Percentiles rank a stretch among this genome's conserved stretches.
Evolutionary conservation across 192 early-diverging fungal genomes (phyloP).

Genomic region (Podila minutissima): DNA sequence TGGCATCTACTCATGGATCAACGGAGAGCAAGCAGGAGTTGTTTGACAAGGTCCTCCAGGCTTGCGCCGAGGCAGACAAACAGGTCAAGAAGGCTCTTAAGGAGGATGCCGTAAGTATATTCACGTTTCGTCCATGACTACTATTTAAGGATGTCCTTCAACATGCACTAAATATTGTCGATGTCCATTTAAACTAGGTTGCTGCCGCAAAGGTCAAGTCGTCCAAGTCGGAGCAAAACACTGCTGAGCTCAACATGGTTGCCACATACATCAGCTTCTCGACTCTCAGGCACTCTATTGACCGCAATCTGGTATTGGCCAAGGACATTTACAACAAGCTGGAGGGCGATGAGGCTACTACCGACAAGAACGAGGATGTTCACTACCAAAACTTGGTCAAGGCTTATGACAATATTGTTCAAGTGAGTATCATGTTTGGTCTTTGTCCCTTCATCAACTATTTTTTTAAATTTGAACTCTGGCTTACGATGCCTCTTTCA

Average conservation of each 20-base stretch:
- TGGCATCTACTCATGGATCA: constrained; percentile 21
- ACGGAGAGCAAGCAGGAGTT: constrained; percentile 52
- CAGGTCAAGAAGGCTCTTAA: constrained; percentile 67
- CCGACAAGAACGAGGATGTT: constrained; percentile 48
- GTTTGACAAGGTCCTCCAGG: constrained; percentile 66
- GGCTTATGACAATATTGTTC: constrained; percentile 68
- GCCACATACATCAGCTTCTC: constrained; percentile 68
- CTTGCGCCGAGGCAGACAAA: constrained; percentile 69
- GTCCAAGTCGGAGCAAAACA: constrained; percentile 70
- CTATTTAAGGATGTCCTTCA: neutral
- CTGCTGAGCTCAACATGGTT: constrained; percentile 62
- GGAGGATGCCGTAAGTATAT: constrained; percentile 64
- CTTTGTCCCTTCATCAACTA: neutral
- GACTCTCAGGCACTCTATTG: constrained; percentile 60
- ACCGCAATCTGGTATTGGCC: constrained; percentile 64
- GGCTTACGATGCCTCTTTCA: neutral
- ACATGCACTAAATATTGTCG: neutral
- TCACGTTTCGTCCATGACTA: neutral
- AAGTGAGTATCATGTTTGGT: constrained; percentile 34
- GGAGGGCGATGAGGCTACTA: constrained; percentile 30
- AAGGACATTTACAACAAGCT: constrained; percentile 53
- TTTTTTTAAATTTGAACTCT: constrained; percentile 4
- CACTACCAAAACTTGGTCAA: constrained; percentile 73
- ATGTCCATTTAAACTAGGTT: constrained; percentile 39
- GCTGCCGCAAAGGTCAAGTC: constrained; percentile 75